Evolutionary conservation across 2,329 filamentous ascomycete genomes (phyloP), one percentile per base, ranked within the genome.

Genomic region (Lecanicillium sp.): DNA sequence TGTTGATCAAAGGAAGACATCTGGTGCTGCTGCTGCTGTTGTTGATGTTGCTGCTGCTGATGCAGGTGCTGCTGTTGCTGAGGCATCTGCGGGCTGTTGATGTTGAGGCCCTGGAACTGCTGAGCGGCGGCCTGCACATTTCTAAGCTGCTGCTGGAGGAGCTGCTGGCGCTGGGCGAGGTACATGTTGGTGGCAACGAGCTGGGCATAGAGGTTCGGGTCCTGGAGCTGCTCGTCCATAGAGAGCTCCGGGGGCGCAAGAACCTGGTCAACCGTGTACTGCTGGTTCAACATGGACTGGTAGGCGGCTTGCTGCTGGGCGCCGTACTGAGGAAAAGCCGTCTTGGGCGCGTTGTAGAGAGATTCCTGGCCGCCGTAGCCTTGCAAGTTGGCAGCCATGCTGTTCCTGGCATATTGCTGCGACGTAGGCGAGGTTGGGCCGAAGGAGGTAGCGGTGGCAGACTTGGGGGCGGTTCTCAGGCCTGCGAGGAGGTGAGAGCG

Each of bases 401-500:
- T 65, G 54, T 64, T 71, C 43, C 68, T 65, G 40, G 59, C 60
- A 45, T 60, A 64, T 32, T 65, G 57, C 46, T 65, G 64, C 34
- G 62, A 45, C n/a, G 65, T 66, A 25, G 71, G 65, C 11, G 85
- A 81, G 47, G 84, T 79, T 40, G 77, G 79, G 27, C 82, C 81
- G 49, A 87, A 84, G 33, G 79, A 81, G 29, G 81, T 75, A 15
- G 81, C 77, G n/a, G 73, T 75, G 20, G 79, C 74, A 35, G 84
- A 89, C 72, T 95, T 96, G 28, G 92, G 92, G 36, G 89, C 88
- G 46, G 92, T 98, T 57, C 92, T 81, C 45, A 98, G 74, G 41
- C 90, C 90, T 45, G 90, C 90, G 55, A 98, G 79, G 47, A 98
- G 76, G 58, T 98, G 92, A 47, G 88, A 94, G 49, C 92, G 87